Base-by-base conservation (phyloP, 805 yeast species). In the Candida piceae region DNA sequence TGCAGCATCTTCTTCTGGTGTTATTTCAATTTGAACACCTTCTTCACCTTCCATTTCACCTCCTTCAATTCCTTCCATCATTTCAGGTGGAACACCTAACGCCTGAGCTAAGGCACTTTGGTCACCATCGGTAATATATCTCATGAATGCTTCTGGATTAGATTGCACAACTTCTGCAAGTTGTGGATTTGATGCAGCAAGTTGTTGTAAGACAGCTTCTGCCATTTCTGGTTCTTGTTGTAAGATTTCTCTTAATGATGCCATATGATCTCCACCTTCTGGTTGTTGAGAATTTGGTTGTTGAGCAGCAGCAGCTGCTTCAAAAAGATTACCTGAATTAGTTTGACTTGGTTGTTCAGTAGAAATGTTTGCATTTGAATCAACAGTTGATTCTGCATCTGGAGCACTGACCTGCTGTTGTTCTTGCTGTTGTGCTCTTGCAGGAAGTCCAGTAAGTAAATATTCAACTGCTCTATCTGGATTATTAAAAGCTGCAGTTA, bases 401-500 rank as follows among this genome's bases (percentile, higher is more conserved):
- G 48, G 36, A 5, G 36, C 43, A 32, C 21, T 41, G 51, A 12
- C 50, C 55, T 16, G 49, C 48, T 13, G 56, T 35, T 8, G 57
- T 34, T 4, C n/a, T 47, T 39, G 46, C 13, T 38, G 39, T 13
- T 36, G 43, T 5, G 39, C 39, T 35, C 48, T 58, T 52, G 81
- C 90, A 16, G 96, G 96, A 30, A 90, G 76, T 3, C 97, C 97
- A 32, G 89, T 86, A 46, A 93, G 67, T 34, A 93, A 69, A 59
- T 90, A 89, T 59, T 93, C 98, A 11, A 93, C 97, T 0, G 98
- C 98, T 53, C 98, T 79, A 58, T 90, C 97, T 16, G 98, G 97
- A 63, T 93, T 89, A 65, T 90, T 90, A 67, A 79, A 93, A 1
- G 98, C 97, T 12, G 96, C 95, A 50, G 94, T 78, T 58, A 93